phyloP scores from a whole-genome alignment of 257 asterid genomes.

The Paraleonurus japonicus region DNA sequence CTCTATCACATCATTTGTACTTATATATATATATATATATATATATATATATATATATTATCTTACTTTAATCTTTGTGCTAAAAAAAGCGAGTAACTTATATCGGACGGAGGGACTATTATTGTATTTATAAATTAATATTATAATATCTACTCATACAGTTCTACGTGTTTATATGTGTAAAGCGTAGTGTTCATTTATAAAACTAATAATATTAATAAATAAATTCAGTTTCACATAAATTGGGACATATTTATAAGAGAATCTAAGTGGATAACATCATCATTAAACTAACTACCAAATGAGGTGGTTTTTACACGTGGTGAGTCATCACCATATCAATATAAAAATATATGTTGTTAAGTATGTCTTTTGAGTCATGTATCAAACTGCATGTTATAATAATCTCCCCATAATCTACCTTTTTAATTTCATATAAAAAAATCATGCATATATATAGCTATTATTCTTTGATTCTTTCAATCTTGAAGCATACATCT shows the following conservation, averaged over 20 bases:
- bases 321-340: not conserved
- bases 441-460: not conserved
- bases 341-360: not conserved
- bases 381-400: not conserved
- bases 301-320: not conserved
- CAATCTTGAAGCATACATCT: conserved; percentile 33
- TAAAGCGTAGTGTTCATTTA: too few relatives aligned
- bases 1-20: too few relatives aligned
- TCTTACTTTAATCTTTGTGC: too few relatives aligned
- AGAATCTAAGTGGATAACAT: not conserved
- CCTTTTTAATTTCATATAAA: not conserved
- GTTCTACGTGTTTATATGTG: too few relatives aligned
- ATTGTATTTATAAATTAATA: too few relatives aligned
- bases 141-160: too few relatives aligned
- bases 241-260: not conserved
- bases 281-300: not conserved
- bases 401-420: not conserved
- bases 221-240: too few relatives aligned
- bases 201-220: too few relatives aligned
- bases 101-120: too few relatives aligned
- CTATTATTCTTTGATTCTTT: conserved; percentile 29
- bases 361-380: not conserved
- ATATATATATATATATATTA: too few relatives aligned
- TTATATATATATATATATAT: too few relatives aligned
- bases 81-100: too few relatives aligned